Percentiles rank a stretch among this genome's conserved stretches.
These are phyloP conservation scores for Areca catechu DNA, from an alignment of 176 grass and related monocot genomes.

Conservation along the genomic window DNA sequence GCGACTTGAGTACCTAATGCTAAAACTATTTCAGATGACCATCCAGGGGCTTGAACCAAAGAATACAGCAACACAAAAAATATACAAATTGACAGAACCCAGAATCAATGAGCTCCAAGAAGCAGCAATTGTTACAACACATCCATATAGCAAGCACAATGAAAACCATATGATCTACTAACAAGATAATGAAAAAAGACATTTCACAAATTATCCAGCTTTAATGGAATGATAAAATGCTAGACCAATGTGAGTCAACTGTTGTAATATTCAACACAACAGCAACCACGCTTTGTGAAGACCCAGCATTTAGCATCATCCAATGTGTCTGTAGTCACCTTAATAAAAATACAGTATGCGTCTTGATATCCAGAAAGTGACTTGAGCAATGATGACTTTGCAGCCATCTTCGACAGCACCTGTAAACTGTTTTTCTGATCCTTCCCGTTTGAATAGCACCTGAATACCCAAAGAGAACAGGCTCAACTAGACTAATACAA, in stretches of 20 bases:
- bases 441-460: conserved; percentile 18
- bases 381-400: conserved; percentile 13
- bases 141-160: conserved; percentile 5
- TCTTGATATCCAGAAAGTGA: conserved; percentile 25
- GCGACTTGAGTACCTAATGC: conserved; percentile 31
- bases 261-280: conserved; percentile 27
- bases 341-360: conserved; percentile 32
- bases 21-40: conserved; percentile 38
- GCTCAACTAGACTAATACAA: conserved; percentile 8
- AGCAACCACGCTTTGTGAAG: conserved; percentile 26
- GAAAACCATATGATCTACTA: conserved; percentile 26
- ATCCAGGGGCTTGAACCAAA: conserved; percentile 14
- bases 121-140: neutral
- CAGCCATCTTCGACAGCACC: conserved; percentile 16
- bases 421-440: conserved; percentile 1
- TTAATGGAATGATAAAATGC: conserved; percentile 10
- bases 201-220: conserved; percentile 25
- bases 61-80: conserved; percentile 8
- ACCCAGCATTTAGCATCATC: conserved; percentile 28
- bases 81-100: conserved; percentile 13
- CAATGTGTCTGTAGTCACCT: conserved; percentile 33
- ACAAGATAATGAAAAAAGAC: conserved; percentile 22
- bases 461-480: conserved; percentile 26
- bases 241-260: conserved; percentile 14
- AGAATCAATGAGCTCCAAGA: conserved; percentile 10